phyloP scores from a whole-genome alignment of 2,329 filamentous ascomycete species.

The Aureobasidium sp. region DNA sequence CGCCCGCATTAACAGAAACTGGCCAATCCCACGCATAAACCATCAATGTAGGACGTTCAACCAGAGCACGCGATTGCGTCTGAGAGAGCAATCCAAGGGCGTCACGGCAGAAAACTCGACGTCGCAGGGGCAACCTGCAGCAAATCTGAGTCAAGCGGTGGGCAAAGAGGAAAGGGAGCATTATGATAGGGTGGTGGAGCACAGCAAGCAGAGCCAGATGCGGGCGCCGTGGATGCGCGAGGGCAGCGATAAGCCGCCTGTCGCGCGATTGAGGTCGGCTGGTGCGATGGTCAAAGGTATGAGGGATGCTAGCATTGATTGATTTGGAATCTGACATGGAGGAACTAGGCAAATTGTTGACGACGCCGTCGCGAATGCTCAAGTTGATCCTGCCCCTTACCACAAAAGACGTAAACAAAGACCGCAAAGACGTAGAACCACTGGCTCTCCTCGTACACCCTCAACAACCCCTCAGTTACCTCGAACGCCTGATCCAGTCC shows the following conservation, averaged over 20 bases:
- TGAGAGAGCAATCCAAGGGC: neutral
- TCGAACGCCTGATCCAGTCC: conserved; percentile 81
- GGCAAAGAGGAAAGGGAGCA: conserved; percentile 36
- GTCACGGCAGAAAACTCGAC: conserved; percentile 4
- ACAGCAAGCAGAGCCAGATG: conserved; percentile 50
- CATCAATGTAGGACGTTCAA: conserved; percentile 5
- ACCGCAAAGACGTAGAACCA: conserved; percentile 69
- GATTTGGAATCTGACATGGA: neutral
- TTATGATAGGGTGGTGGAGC: conserved; percentile 33
- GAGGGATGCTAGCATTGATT: neutral
- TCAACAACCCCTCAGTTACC: conserved; percentile 83
- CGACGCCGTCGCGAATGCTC: conserved; percentile 70
- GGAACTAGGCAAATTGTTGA: conserved; percentile 62
- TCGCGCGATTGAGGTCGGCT: conserved; percentile 44
- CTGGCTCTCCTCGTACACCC: conserved; percentile 81
- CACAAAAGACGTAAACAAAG: conserved; percentile 51
- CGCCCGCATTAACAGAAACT: neutral
- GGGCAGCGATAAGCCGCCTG: conserved; percentile 52
- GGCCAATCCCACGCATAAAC: neutral
- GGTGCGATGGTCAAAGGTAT: conserved; percentile 59
- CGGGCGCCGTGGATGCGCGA: conserved; percentile 61
- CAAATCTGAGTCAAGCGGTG: conserved; percentile 31
- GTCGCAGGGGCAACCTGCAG: conserved; percentile 23
- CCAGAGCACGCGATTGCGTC: neutral
- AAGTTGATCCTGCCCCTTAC: conserved; percentile 74